phyloP scores from a whole-genome alignment of 208 protist species.

The Trypanosoma cruzi region DNA sequence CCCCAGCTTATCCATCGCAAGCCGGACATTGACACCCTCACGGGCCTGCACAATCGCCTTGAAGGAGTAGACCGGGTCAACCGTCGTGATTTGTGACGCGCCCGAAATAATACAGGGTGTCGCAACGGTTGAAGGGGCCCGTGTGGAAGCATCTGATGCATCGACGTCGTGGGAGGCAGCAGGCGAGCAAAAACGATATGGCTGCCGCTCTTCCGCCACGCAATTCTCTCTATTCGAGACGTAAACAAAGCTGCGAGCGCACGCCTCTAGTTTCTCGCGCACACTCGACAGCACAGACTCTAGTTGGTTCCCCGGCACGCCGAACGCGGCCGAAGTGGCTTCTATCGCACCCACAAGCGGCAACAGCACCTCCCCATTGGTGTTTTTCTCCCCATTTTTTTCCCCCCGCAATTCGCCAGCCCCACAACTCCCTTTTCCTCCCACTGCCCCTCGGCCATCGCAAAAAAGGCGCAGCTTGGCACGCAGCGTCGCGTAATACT shows the following conservation, averaged over 20 bases:
- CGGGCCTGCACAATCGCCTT: slow-evolving; percentile 29
- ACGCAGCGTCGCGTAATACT: slow-evolving; percentile 83
- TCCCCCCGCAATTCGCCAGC: neutral
- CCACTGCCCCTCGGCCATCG: neutral
- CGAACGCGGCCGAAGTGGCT: slow-evolving; percentile 45
- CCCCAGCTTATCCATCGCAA: slow-evolving; percentile 66
- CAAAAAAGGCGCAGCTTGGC: slow-evolving; percentile 30
- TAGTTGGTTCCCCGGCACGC: slow-evolving; percentile 35
- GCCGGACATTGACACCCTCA: slow-evolving; percentile 47
- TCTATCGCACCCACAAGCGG: slow-evolving; percentile 35
- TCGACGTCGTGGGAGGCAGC: neutral
- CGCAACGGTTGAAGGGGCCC: slow-evolving; percentile 3
- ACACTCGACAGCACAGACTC: slow-evolving; percentile 17
- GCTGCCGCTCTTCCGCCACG: neutral
- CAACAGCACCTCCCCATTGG: slow-evolving; percentile 16
- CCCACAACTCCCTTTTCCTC: neutral
- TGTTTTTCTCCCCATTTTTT: neutral
- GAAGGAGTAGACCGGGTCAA: slow-evolving; percentile 58
- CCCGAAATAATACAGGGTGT: slow-evolving; percentile 9
- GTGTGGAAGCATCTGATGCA: neutral
- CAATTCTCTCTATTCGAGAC: slow-evolving; percentile 6
- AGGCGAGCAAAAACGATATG: neutral
- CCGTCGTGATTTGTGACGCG: slow-evolving; percentile 33
- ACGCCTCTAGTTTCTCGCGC: slow-evolving; percentile 33
- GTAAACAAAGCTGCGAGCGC: slow-evolving; percentile 49